Percentiles rank a stretch among this genome's conserved stretches.
These are phyloP conservation scores for Phaeosphaeriaceae sp. DNA, from an alignment of 2,329 filamentous ascomycete genomes.

Conservation along the genomic window DNA sequence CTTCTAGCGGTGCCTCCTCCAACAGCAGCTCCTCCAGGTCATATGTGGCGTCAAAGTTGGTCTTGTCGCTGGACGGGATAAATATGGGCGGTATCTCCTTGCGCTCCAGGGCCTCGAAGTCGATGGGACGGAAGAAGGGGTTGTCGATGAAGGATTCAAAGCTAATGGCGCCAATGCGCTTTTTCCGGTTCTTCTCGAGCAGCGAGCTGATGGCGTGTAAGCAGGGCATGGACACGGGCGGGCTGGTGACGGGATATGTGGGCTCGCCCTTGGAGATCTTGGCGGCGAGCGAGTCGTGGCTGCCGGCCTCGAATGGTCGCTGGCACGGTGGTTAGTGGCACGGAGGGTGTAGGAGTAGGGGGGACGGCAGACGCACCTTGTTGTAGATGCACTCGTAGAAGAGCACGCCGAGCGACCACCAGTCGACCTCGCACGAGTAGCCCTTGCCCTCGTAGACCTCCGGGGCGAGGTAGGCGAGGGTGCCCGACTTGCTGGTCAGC, in stretches of 20 bases:
- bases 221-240: constrained; percentile 86
- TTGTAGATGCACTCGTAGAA: constrained; percentile 99
- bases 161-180: constrained; percentile 80
- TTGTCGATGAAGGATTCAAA: constrained; percentile 88
- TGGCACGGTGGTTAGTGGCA: constrained; percentile 47
- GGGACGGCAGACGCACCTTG: constrained; percentile 68
- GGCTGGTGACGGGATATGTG: constrained; percentile 90
- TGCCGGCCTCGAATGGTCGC: constrained; percentile 92
- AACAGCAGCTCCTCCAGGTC: constrained; percentile 92
- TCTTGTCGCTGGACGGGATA: constrained; percentile 93
- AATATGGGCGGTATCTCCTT: constrained; percentile 94
- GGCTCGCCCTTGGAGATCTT: constrained; percentile 83
- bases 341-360: background rate
- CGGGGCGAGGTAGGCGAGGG: constrained; percentile 91
- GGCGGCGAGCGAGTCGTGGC: constrained; percentile 78
- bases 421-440: constrained; percentile 90
- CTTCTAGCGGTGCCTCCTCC: constrained; percentile 94
- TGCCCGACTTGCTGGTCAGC: constrained; percentile 95
- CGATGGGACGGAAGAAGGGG: constrained; percentile 85
- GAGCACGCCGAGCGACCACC: constrained; percentile 98
- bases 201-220: constrained; percentile 86
- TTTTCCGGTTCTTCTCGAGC: constrained; percentile 78
- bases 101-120: constrained; percentile 82
- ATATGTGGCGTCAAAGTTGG: constrained; percentile 98
- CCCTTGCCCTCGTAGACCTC: constrained; percentile 93